phyloP scores from a whole-genome alignment of 2,329 filamentous ascomycete species.

The Microcyclosporella mali region DNA sequence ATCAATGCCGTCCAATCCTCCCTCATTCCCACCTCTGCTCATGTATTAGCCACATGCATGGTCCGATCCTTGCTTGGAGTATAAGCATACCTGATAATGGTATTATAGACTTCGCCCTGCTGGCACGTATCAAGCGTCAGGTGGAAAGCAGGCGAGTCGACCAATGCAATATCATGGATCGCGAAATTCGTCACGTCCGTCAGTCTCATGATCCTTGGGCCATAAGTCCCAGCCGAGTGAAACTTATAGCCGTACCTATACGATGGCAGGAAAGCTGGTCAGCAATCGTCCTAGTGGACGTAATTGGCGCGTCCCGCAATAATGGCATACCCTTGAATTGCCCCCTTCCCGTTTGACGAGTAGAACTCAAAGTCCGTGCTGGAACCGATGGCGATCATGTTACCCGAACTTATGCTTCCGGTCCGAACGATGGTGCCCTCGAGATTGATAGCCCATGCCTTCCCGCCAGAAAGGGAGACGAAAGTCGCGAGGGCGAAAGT shows the following conservation, averaged over 20 bases:
- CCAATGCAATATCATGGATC: constrained; percentile 45
- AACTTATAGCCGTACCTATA: constrained; percentile 50
- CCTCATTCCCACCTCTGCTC: constrained; percentile 42
- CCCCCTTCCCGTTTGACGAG: constrained; percentile 47
- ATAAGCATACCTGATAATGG: neutral
- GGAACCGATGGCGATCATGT: constrained; percentile 50
- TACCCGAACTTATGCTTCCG: constrained; percentile 42
- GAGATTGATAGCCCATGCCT: constrained; percentile 46
- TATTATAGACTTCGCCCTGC: constrained; percentile 36
- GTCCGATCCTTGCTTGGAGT: no score
- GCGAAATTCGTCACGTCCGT: constrained; percentile 44
- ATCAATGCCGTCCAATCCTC: constrained; percentile 53
- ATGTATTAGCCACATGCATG: no score
- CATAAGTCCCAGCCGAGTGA: constrained; percentile 34
- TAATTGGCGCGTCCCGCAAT: no score
- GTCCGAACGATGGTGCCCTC: constrained; percentile 50
- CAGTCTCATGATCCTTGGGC: constrained; percentile 43
- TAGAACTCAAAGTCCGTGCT: constrained; percentile 50
- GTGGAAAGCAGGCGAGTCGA: constrained; percentile 48
- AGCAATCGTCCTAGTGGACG: no score
- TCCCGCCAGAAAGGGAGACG: constrained; percentile 44
- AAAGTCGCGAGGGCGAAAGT: constrained; percentile 47
- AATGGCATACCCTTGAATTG: constrained; percentile 48
- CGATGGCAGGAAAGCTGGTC: no score
- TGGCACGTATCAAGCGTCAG: constrained; percentile 46